Evolutionary conservation across 2,329 filamentous ascomycete genomes (phyloP), one percentile per base, ranked within the genome.

Genomic region (Aschersonia sp.): DNA sequence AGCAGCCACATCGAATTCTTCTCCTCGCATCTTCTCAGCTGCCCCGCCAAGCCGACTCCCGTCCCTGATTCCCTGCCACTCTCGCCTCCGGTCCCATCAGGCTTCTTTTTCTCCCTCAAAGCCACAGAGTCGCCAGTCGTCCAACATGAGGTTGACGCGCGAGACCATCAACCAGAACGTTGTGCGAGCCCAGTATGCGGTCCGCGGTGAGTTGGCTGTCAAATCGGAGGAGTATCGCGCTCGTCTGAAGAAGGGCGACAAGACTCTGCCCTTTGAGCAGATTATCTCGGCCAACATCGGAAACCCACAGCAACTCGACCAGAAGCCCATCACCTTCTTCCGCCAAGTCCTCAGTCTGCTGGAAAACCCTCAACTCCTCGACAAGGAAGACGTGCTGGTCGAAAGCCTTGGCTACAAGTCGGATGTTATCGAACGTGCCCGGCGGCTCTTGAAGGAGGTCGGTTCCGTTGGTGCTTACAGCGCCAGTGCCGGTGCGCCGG

Each of bases 271-370:
- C 45, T 98, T 98, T 67, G 75, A 86, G 58, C 77, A 87, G 51
- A 83, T 98, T 66, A 90, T 98, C 69, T 89, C 86, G 53, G 92
- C 92, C 68, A 98, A 98, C 71, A 98, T 98, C 61, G 92, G 92
- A 62, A 98, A 98, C 72, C 92, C 92, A 4, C 92, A 98, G 69
- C 92, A 98, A 70, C 80, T 98, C 53, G 92, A 96, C 69, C 92
- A 98, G 76, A 94, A 97, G 75, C 92, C 92, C 60, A 90, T 98
- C 60, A 98, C 92, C 56, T 98, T 96, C 75, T 96, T 98, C 79
- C 83, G 92, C 57, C 90, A 98, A 70, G 92, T 98, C 31, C 77
- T 92, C 59, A 94, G 87, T 68, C 67, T 98, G 52, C 68, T 97
- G 50, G 92, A 98, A 73, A 89, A 97, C 71, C 92, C 92, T 1